Conservation (phyloP, 495 filamentous ascomycete species). For the Lepidopterella palustris region DNA sequence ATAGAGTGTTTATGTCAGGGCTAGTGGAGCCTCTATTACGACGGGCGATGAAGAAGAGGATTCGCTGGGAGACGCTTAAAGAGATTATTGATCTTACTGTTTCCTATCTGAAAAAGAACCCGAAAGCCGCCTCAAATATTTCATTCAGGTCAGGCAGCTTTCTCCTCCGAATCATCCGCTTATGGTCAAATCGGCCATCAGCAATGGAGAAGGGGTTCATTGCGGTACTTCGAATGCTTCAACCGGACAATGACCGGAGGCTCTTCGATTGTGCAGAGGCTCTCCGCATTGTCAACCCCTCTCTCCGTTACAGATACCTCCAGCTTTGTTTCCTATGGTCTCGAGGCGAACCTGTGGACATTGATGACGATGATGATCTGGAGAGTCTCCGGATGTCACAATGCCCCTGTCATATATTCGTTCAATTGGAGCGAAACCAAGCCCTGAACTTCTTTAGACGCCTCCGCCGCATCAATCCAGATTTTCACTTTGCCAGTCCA, state of each 20-base stretch:
- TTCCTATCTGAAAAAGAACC: constrained; percentile 3
- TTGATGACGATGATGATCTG: constrained; percentile 26
- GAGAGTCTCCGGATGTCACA: constrained; percentile 11
- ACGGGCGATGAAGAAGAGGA: constrained; percentile 8
- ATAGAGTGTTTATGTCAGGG: neutral
- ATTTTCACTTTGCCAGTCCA: neutral
- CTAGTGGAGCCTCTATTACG: constrained; percentile 10
- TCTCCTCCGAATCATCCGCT: constrained; percentile 1
- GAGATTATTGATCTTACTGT: constrained; percentile 14
- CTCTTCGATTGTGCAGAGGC: neutral
- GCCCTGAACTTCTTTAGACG: constrained; percentile 13
- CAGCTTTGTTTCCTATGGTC: constrained; percentile 4
- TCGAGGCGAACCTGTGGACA: neutral
- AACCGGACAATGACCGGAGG: neutral
- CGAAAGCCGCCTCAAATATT: neutral
- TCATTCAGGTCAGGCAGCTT: neutral
- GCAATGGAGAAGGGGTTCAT: constrained; percentile 6
- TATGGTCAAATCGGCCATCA: constrained; percentile 10
- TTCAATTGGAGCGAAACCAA: neutral
- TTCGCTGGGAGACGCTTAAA: constrained; percentile 1
- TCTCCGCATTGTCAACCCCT: neutral
- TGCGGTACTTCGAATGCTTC: neutral
- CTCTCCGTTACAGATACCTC: constrained; percentile 6
- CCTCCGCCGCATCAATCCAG: neutral
- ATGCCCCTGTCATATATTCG: neutral